These are phyloP conservation scores for Ceratobasidium papillatum DNA, from an alignment of 1,284 basidiomycete species.

Conservation along the genomic window DNA sequence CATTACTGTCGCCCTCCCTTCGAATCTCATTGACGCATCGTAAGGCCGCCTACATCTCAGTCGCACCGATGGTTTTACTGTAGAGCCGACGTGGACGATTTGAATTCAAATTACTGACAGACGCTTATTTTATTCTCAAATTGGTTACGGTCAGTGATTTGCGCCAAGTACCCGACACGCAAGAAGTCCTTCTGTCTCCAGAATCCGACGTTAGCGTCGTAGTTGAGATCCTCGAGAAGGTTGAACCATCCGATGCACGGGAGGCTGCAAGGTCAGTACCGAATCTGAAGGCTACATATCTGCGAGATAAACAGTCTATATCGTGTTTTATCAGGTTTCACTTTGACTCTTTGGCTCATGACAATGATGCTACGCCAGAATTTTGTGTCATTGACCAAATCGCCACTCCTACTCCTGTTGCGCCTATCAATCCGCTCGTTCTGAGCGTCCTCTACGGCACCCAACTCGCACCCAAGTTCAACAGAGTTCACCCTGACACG, in stretches of 20 bases:
- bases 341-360: constrained; percentile 90
- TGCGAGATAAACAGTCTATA: neutral
- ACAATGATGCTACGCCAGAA: constrained; percentile 74
- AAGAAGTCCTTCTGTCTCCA: constrained; percentile 89
- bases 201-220: constrained; percentile 79
- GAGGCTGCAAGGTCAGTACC: constrained; percentile 73
- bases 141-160: constrained; percentile 65
- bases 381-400: constrained; percentile 58
- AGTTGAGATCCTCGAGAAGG: constrained; percentile 85
- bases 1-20: constrained; percentile 70
- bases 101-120: neutral
- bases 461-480: constrained; percentile 82
- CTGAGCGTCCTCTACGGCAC: constrained; percentile 71
- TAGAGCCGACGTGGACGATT: neutral
- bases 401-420: constrained; percentile 58
- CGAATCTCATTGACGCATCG: constrained; percentile 83
- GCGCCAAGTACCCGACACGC: constrained; percentile 93
- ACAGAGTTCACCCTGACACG: constrained; percentile 65
- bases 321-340: constrained; percentile 70
- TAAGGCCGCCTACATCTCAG: constrained; percentile 55
- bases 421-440: constrained; percentile 58
- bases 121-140: neutral
- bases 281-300: neutral
- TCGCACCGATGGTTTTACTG: neutral
- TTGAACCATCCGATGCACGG: constrained; percentile 64